Percentiles rank a stretch among this genome's conserved stretches.
Evolutionary conservation across 2,329 filamentous ascomycete species (phyloP).

Genomic region (Dactylella cylindrospora): DNA sequence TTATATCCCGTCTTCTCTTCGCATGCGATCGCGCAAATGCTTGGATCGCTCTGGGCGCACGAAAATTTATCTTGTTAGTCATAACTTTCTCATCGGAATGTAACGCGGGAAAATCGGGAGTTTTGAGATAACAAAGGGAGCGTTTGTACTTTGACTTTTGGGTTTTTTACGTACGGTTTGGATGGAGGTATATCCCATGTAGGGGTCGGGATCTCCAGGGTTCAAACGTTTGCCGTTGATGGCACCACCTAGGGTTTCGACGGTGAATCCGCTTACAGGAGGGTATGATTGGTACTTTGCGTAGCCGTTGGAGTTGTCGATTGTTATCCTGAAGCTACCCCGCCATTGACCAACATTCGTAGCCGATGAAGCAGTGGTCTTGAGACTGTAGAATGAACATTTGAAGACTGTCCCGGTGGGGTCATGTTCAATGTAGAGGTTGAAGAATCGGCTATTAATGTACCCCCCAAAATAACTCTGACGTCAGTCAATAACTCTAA

Average conservation of each 20-base stretch:
- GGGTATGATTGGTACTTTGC: slow-evolving; percentile 1
- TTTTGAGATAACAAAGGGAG: too few relatives aligned
- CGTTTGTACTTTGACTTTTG: background rate
- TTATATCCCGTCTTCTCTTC: slow-evolving; percentile 13
- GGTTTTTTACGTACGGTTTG: background rate
- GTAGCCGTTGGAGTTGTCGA: slow-evolving; percentile 22
- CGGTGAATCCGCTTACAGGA: slow-evolving; percentile 2
- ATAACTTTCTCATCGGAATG: too few relatives aligned
- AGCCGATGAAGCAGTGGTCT: slow-evolving; percentile 3
- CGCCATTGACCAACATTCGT: slow-evolving; percentile 17
- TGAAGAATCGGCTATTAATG: slow-evolving; percentile 6
- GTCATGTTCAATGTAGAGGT: slow-evolving; percentile 13
- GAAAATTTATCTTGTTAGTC: too few relatives aligned
- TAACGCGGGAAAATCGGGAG: too few relatives aligned
- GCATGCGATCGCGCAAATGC: slow-evolving; percentile 11
- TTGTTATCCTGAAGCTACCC: slow-evolving; percentile 3
- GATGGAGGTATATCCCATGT: slow-evolving; percentile 15
- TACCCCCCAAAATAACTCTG: too few relatives aligned
- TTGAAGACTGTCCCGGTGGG: slow-evolving; percentile 8
- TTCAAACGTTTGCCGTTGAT: slow-evolving; percentile 13
- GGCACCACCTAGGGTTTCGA: slow-evolving; percentile 6
- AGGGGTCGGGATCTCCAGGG: slow-evolving; percentile 13
- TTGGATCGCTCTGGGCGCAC: slow-evolving; percentile 15
- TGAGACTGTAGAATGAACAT: slow-evolving; percentile 8
- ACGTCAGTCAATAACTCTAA: background rate